Base-by-base conservation (phyloP, 1,139 yeast genomes). In the Tardiomyces blankii region DNA sequence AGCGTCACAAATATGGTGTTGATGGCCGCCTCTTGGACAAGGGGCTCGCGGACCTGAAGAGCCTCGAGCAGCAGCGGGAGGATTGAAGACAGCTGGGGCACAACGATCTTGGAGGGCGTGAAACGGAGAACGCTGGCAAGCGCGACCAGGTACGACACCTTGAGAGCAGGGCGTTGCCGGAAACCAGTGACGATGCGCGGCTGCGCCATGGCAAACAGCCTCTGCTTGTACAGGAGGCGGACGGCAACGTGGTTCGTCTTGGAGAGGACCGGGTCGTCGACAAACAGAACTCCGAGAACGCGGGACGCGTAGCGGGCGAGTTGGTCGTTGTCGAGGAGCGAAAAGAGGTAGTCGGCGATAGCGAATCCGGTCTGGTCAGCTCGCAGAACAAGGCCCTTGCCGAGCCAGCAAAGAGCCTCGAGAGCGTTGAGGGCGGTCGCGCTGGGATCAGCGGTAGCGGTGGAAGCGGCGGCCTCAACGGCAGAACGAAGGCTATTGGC, bases 11-110 rank as follows among this genome's bases (percentile, higher is more conserved):
- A 49, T 6, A 68, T 57, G 1, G 70, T 66, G 38, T 59, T 61
- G 47, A 84, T 69, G 2, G 87, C 77, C 0, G 91, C 82, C 25
- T 66, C 63, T 45, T 75, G 74, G 12, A 82, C 78, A 21, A 75
- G 74, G 18, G 67, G 57, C 45, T 74, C 67, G 27, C 69, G 64
- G 45, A 80, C 62, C 18, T 72, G 61, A 41, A 88, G 66, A 3
- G 94, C 80, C 48, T 80, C 82, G 42, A 87, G 62, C 19, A 87
- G 68, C 51, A 88, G 67, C 5, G 96, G 95, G 50, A 86, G 68
- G 44, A 89, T 72, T 23, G 71, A 71, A 2, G 72, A 60, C 52
- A 88, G 68, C 55, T 83, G 85, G 1, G 82, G 76, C 19, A 74
- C 66, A 42, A 86, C 72, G 18, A 86, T 73, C 40, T 73, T 69